phyloP scores from a whole-genome alignment of 192 early-diverging fungal genomes.

The Irineochytrium annulatum region DNA sequence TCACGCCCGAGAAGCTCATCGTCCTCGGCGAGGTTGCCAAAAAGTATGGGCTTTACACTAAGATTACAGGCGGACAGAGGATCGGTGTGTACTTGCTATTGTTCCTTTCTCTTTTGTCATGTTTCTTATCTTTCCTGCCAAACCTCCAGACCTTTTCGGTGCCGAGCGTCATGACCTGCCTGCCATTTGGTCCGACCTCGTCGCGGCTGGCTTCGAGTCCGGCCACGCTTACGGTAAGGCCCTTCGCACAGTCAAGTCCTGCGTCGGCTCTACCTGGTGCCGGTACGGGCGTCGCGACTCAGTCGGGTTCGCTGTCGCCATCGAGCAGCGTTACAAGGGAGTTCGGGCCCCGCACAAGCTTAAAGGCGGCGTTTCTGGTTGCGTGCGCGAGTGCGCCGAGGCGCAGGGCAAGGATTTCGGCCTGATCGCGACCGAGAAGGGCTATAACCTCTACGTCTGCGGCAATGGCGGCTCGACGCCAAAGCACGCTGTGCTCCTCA shows the following conservation, averaged over 20 bases:
- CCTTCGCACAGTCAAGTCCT: slow-evolving; percentile 65
- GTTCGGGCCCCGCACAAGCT: slow-evolving; percentile 66
- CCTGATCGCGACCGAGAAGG: slow-evolving; percentile 68
- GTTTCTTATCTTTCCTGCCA: not conserved
- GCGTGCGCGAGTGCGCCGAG: slow-evolving; percentile 54
- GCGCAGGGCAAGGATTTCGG: slow-evolving; percentile 47
- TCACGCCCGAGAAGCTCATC: slow-evolving; percentile 63
- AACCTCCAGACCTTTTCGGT: slow-evolving; percentile 47
- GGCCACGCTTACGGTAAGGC: slow-evolving; percentile 71
- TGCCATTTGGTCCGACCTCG: slow-evolving; percentile 60
- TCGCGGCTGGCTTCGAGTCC: slow-evolving; percentile 60
- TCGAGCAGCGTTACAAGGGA: slow-evolving; percentile 67
- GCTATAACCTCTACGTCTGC: slow-evolving; percentile 66
- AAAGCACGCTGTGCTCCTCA: slow-evolving; percentile 61
- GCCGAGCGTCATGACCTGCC: slow-evolving; percentile 64
- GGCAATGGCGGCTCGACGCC: slow-evolving; percentile 66
- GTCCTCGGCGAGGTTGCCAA: slow-evolving; percentile 60
- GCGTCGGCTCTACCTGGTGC: slow-evolving; percentile 66
- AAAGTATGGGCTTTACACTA: slow-evolving; percentile 59
- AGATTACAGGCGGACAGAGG: slow-evolving; percentile 68
- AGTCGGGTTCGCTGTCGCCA: slow-evolving; percentile 60
- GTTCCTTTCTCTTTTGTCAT: not conserved
- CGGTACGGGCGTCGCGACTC: slow-evolving; percentile 65
- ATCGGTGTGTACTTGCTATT: slow-evolving; percentile 41
- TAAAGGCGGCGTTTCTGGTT: slow-evolving; percentile 67